Evolutionary conservation across 2,329 filamentous ascomycete species (phyloP).

Genomic region (Pseudogymnoascus sp.): DNA sequence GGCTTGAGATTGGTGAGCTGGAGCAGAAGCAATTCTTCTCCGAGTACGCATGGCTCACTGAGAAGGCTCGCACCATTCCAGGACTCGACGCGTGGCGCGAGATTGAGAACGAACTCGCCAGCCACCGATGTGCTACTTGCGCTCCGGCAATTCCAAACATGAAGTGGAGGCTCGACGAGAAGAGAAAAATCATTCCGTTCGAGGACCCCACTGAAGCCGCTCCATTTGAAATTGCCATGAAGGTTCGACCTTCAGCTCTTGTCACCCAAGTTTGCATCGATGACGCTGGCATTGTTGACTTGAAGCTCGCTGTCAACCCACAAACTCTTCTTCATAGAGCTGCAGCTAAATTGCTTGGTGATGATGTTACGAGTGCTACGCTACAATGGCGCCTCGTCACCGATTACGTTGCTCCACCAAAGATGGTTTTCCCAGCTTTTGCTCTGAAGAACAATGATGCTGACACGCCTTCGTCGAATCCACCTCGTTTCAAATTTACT

Average conservation of each 20-base stretch:
- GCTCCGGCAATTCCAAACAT: constrained; percentile 33
- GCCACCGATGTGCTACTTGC: constrained; percentile 25
- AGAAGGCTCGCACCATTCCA: constrained; percentile 19
- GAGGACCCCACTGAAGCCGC: constrained; percentile 46
- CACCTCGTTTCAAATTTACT: constrained; percentile 30
- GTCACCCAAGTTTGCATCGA: constrained; percentile 32
- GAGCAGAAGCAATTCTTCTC: constrained; percentile 25
- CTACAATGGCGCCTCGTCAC: constrained; percentile 42
- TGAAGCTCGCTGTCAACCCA: constrained; percentile 37
- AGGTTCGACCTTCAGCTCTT: constrained; percentile 39
- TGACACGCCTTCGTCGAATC: constrained; percentile 29
- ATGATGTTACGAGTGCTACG: constrained; percentile 13
- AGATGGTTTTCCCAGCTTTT: constrained; percentile 34
- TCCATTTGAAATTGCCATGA: constrained; percentile 43
- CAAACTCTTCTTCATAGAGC: constrained; percentile 38
- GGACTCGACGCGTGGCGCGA: constrained; percentile 14
- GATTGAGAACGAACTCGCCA: neutral
- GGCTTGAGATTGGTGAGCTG: constrained; percentile 22
- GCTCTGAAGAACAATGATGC: constrained; percentile 36
- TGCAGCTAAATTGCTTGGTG: constrained; percentile 26
- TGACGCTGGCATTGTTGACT: constrained; percentile 26
- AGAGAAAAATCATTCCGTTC: constrained; percentile 34
- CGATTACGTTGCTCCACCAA: constrained; percentile 33
- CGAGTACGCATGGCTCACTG: constrained; percentile 29
- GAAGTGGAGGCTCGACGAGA: constrained; percentile 30